Conservation (phyloP, 2,329 filamentous ascomycete genomes). For the Penicillium sp. region DNA sequence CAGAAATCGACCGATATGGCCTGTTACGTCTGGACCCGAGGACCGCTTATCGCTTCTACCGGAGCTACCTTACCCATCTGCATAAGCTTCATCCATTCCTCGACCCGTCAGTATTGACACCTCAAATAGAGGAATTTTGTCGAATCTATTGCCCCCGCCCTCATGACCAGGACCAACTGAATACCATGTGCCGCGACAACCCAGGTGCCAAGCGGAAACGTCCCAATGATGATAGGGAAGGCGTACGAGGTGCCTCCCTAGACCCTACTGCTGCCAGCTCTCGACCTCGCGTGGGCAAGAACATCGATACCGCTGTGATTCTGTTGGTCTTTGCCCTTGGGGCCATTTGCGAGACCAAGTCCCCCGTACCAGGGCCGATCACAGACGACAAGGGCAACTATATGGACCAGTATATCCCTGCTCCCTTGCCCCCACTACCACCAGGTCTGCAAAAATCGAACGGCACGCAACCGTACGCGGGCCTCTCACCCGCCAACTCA, state of each 20-base stretch:
- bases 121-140: conserved; percentile 55
- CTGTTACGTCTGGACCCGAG: conserved; percentile 54
- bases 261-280: background rate
- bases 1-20: conserved; percentile 52
- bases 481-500: conserved; percentile 30
- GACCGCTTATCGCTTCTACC: conserved; percentile 52
- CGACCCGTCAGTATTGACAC: conserved; percentile 52
- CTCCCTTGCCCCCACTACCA: conserved; percentile 14
- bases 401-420: conserved; percentile 30
- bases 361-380: conserved; percentile 56
- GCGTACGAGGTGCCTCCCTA: conserved; percentile 23
- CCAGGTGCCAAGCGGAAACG: conserved; percentile 40
- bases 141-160: conserved; percentile 43
- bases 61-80: conserved; percentile 60
- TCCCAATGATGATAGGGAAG: conserved; percentile 32
- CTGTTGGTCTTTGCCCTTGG: conserved; percentile 82
- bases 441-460: background rate
- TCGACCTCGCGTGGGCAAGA: conserved; percentile 49
- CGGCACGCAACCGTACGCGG: conserved; percentile 7
- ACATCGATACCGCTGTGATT: conserved; percentile 77
- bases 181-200: conserved; percentile 23
- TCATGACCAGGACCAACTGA: background rate
- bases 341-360: conserved; percentile 66
- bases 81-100: conserved; percentile 66
- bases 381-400: conserved; percentile 35